Percentiles rank a stretch among this genome's conserved stretches.
phyloP scores from a whole-genome alignment of 306 rosid genomes.

The Pachyrhizus erosus region DNA sequence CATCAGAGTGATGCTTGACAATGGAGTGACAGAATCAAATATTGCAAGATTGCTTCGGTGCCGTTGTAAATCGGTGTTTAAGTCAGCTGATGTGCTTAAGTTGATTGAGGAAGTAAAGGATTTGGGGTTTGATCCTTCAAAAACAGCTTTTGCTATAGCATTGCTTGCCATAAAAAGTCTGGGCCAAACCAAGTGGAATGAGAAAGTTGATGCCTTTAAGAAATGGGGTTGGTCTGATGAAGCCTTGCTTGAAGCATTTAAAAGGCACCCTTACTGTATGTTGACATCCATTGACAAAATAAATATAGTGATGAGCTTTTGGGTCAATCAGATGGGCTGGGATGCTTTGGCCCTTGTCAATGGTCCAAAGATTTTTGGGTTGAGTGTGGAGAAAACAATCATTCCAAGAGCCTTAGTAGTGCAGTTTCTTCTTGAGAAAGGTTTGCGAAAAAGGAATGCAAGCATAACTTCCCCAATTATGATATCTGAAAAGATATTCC shows the following conservation, averaged over 20 bases:
- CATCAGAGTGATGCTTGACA: neutral
- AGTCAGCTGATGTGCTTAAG: neutral
- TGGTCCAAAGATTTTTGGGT: neutral
- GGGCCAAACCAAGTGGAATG: slow-evolving; percentile 48
- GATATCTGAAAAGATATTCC: slow-evolving; percentile 23
- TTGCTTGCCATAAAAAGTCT: slow-evolving; percentile 6
- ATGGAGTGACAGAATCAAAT: neutral
- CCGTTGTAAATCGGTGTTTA: neutral
- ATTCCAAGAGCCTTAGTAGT: slow-evolving; percentile 55
- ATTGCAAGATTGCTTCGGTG: neutral
- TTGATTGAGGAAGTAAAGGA: neutral
- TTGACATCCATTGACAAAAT: slow-evolving; percentile 52
- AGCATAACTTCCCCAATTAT: neutral
- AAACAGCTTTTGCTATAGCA: slow-evolving; percentile 25
- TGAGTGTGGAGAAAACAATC: slow-evolving; percentile 59
- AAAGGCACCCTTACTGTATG: slow-evolving; percentile 49
- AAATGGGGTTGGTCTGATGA: slow-evolving; percentile 69
- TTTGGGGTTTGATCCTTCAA: slow-evolving; percentile 12
- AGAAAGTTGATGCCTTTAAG: slow-evolving; percentile 52
- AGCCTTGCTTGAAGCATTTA: slow-evolving; percentile 21
- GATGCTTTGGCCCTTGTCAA: slow-evolving; percentile 14
- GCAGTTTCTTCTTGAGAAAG: slow-evolving; percentile 42
- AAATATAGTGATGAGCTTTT: slow-evolving; percentile 45
- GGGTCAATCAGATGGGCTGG: slow-evolving; percentile 53
- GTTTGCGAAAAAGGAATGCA: slow-evolving; percentile 39